Base-by-base conservation (phyloP, 805 yeast genomes). In the Cyberlindnera maclurae region DNA sequence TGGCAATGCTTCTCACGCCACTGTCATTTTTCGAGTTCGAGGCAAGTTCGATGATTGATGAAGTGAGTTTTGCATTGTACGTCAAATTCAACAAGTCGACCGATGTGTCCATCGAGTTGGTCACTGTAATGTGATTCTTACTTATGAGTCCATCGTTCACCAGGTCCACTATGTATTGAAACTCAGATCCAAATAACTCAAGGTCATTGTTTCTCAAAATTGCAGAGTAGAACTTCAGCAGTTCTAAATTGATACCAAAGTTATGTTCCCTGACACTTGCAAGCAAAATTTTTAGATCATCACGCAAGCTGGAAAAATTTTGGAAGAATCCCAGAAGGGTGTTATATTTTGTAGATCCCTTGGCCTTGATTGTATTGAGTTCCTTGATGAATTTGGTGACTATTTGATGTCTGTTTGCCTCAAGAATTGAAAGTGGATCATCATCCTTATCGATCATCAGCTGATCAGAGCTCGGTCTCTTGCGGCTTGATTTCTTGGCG, bases 391-490 rank as follows among this genome's bases (percentile, higher is more conserved):
- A 51, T 16, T 46, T 50, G 7, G 26, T 30, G 7, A 54, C 56
- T 15, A 53, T 47, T 4, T 40, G 36, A 4, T 40, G 37, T 39
- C 54, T 52, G 22, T 38, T 45, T 11, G 40, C 47, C 15, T 41
- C 43, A 34, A 57, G 41, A 22, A 42, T 36, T 3, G 47, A 42
- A 10, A 53, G 27, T 12, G 59, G 53, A 30, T 50, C 56, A 20
- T 51, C 58, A 7, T 51, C 54, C 12, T 15, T 26, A 33, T 62
- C 57, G 6, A 49, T 48, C 59, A 70, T 65, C 20, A 69, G 63
- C 11, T 64, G 63, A 47, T 67, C 73, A 4, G 75, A 67, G 29
- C 50, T 53, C 37, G 54, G 45, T 48, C 58, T 47, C 40, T 54
- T 55, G 18, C 58, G 47, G 29, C 37, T 41, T 1, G 62, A 55